Conservation (phyloP, 2,329 filamentous ascomycete species). For the Paecilomyces dactylethromorphus region DNA sequence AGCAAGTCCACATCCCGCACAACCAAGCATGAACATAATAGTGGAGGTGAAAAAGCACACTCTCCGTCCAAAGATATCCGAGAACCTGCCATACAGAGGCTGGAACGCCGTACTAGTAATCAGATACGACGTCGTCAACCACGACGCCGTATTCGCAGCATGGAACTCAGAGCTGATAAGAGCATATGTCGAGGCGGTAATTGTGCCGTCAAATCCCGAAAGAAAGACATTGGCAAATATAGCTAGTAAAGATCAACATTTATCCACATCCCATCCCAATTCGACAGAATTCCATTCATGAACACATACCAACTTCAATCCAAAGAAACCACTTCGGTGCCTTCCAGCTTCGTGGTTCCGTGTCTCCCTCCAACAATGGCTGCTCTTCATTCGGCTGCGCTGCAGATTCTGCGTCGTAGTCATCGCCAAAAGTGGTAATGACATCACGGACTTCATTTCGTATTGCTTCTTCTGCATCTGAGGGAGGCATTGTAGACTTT, state of each 20-base stretch:
- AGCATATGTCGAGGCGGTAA: conserved; percentile 40
- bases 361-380: background rate
- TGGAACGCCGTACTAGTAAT: conserved; percentile 63
- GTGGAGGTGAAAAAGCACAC: conserved; percentile 58
- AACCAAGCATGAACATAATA: conserved; percentile 58
- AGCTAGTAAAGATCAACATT: conserved; percentile 22
- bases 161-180: conserved; percentile 43
- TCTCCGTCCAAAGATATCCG: conserved; percentile 59
- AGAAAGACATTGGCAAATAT: conserved; percentile 62
- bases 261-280: background rate
- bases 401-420: background rate
- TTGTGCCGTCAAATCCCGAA: conserved; percentile 45
- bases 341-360: conserved; percentile 34
- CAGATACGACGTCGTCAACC: conserved; percentile 57
- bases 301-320: conserved; percentile 46
- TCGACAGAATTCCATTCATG: background rate
- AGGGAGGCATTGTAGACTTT: background rate
- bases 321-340: conserved; percentile 48
- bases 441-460: background rate
- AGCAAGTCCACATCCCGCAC: conserved; percentile 63
- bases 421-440: background rate
- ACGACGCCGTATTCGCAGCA: conserved; percentile 39
- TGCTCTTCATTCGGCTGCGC: background rate
- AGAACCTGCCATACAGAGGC: conserved; percentile 65
- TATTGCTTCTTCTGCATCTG: background rate